Evolutionary conservation across 2,329 filamentous ascomycete species (phyloP).

Genomic region (Penicillium verrucosum): DNA sequence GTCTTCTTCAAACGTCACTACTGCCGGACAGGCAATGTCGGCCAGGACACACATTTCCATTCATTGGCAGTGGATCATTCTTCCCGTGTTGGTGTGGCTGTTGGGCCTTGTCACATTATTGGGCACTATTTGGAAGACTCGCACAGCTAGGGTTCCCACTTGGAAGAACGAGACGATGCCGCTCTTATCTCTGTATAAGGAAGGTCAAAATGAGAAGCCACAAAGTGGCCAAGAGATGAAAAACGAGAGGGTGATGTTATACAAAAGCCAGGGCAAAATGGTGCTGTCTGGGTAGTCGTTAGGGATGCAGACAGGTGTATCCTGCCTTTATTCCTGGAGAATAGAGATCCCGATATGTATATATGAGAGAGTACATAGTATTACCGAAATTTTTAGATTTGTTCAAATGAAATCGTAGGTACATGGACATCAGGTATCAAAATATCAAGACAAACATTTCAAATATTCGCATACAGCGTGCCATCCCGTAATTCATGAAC

Average conservation of each 20-base stretch:
- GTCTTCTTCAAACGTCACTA: too few relatives aligned
- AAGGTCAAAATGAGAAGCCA: too few relatives aligned
- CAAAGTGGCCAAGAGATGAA: too few relatives aligned
- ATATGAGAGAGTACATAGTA: background rate
- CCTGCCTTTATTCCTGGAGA: background rate
- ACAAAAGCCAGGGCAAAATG: background rate
- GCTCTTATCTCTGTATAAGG: too few relatives aligned
- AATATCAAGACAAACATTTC: slow-evolving; percentile 9
- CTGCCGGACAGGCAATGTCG: too few relatives aligned
- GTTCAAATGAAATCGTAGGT: background rate
- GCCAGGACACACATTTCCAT: too few relatives aligned
- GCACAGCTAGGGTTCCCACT: too few relatives aligned
- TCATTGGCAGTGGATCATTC: too few relatives aligned
- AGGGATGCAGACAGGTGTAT: background rate
- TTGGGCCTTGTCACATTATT: too few relatives aligned
- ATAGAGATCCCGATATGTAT: background rate
- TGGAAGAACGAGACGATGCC: too few relatives aligned
- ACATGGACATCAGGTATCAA: background rate
- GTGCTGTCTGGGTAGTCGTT: background rate
- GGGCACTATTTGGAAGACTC: too few relatives aligned
- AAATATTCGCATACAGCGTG: slow-evolving; percentile 43
- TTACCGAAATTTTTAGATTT: background rate
- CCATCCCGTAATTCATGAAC: slow-evolving; percentile 45
- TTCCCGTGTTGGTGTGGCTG: too few relatives aligned
- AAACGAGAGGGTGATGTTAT: background rate